Percentiles rank a stretch among this genome's conserved stretches.
Conservation (phyloP, 148 eudicot genomes). For the Vaccinium macrocarpon region DNA sequence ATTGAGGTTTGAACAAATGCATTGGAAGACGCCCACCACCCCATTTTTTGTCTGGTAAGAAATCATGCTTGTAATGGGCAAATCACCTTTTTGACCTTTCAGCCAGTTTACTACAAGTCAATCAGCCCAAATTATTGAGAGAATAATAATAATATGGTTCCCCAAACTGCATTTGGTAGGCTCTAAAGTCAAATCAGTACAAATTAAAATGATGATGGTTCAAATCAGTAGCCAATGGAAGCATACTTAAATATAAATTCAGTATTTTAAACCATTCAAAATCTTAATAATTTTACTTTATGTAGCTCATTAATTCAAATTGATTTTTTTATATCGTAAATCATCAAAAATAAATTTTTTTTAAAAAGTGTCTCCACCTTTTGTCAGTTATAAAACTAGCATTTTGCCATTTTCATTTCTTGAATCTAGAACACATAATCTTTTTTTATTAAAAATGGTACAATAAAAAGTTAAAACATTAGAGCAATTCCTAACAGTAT, state of each 20-base stretch:
- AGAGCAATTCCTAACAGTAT: constrained; percentile 23
- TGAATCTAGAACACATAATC: neutral
- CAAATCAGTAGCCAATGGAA: neutral
- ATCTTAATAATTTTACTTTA: neutral
- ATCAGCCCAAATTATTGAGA: neutral
- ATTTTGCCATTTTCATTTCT: neutral
- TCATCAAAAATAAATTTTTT: neutral
- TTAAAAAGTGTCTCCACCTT: too few species aligned
- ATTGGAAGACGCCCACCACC: too few species aligned
- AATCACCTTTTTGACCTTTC: neutral
- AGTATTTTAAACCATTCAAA: neutral
- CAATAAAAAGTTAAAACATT: neutral
- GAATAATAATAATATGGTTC: neutral
- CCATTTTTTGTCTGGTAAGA: too few species aligned
- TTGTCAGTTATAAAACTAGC: neutral
- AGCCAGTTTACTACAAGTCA: neutral
- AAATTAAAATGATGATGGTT: neutral
- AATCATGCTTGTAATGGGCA: too few species aligned
- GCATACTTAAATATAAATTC: neutral
- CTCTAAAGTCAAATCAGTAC: neutral
- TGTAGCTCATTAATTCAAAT: neutral
- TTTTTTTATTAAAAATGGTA: neutral
- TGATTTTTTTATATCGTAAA: neutral
- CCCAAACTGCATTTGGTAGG: too few species aligned
- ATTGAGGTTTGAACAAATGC: too few species aligned